Conservation (phyloP, 805 yeast species). For the Starmera pachycereana region DNA sequence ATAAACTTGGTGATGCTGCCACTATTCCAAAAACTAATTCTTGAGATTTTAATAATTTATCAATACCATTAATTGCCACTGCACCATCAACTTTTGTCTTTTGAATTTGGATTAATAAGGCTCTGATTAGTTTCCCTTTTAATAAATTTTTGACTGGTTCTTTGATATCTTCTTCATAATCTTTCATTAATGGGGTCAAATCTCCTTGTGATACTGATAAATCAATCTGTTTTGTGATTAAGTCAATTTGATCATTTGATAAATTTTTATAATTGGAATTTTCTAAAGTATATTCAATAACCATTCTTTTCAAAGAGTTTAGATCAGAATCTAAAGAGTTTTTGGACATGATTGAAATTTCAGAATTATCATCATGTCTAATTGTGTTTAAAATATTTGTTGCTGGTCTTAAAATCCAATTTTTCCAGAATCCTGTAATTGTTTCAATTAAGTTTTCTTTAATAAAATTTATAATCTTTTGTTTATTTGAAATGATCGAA, state of each 20-base stretch:
- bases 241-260: conserved; percentile 12
- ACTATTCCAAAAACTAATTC: conserved; percentile 90
- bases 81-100: conserved; percentile 94
- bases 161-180: conserved; percentile 68
- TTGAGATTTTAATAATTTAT: conserved; percentile 79
- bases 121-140: conserved; percentile 63
- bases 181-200: conserved; percentile 64
- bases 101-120: conserved; percentile 84
- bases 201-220: conserved; percentile 60
- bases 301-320: conserved; percentile 81
- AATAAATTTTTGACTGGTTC: conserved; percentile 53
- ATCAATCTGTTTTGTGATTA: conserved; percentile 25
- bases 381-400: conserved; percentile 65
- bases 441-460: conserved; percentile 55
- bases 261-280: conserved; percentile 17
- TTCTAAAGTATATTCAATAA: conserved; percentile 53
- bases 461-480: conserved; percentile 45
- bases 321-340: conserved; percentile 72
- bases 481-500: conserved; percentile 39
- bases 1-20: conserved; percentile 73
- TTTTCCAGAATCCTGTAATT: conserved; percentile 50
- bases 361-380: conserved; percentile 69
- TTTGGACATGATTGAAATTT: conserved; percentile 69
- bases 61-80: conserved; percentile 83
- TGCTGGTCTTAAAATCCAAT: conserved; percentile 80